A percentile compares a stretch with the other conserved stretches of the same genome.
Evolutionary conservation across 169 alveolate genomes (phyloP).

Genomic region (Cryptosporidium canis): DNA sequence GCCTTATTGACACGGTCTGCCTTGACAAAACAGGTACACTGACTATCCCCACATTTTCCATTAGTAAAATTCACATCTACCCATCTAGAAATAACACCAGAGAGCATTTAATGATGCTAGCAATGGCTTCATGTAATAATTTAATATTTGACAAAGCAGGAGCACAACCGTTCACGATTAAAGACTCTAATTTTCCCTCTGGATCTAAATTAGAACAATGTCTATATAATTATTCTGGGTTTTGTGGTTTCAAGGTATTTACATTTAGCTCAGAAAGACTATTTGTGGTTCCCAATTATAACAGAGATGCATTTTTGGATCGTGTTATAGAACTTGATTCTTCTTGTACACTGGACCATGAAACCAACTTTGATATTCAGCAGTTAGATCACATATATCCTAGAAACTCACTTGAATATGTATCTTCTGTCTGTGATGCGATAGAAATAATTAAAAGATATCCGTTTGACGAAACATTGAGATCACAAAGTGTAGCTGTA

Average conservation of each 20-base stretch:
- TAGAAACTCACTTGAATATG: constrained; percentile 5
- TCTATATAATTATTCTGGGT: constrained; percentile 26
- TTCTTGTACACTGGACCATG: neutral
- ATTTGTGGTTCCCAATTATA: constrained; percentile 4
- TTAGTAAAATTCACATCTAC: constrained; percentile 13
- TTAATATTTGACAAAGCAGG: constrained; percentile 1
- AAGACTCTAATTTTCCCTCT: neutral
- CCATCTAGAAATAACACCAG: neutral
- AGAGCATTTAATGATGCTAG: neutral
- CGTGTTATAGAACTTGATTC: constrained; percentile 1
- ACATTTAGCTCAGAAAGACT: constrained; percentile 21
- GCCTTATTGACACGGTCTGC: constrained; percentile 23
- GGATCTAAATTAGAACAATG: constrained; percentile 62
- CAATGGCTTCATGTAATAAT: constrained; percentile 58
- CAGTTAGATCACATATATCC: neutral
- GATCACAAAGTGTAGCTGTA: constrained; percentile 29
- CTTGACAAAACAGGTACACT: constrained; percentile 68
- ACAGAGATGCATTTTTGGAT: neutral
- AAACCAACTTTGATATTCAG: neutral
- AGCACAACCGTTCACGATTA: neutral
- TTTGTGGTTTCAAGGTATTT: neutral
- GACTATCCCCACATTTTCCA: neutral
- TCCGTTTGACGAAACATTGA: constrained; percentile 37
- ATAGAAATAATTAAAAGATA: constrained; percentile 24
- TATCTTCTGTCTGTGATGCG: constrained; percentile 12